Conservation (phyloP, 352 stramenopile genomes). For the Peronospora belbahrii region DNA sequence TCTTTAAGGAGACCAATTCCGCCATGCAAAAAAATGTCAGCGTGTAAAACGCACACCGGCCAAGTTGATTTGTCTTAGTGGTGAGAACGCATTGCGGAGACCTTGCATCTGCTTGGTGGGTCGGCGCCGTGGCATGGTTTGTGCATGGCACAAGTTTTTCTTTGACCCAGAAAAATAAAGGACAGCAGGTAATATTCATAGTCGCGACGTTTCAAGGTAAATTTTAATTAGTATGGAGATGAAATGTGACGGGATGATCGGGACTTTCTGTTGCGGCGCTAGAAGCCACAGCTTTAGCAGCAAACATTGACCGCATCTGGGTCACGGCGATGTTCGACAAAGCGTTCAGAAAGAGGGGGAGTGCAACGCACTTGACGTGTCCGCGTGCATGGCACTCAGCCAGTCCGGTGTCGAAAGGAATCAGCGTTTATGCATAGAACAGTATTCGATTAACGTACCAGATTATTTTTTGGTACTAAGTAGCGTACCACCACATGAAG, state of each 20-base stretch:
- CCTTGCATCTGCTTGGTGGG: conserved; percentile 6
- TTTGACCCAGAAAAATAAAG: neutral
- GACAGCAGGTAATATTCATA: conserved; percentile 14
- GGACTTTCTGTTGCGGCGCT: conserved; percentile 14
- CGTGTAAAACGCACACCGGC: neutral
- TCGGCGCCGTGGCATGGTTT: conserved; percentile 4
- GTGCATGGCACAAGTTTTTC: neutral
- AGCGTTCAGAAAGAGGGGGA: no score
- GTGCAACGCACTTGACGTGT: no score
- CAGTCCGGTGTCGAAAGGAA: no score
- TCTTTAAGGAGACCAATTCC: neutral
- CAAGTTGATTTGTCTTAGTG: neutral
- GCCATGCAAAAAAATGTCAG: no score
- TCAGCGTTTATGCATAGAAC: no score
- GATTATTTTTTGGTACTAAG: no score
- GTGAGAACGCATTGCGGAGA: conserved; percentile 5
- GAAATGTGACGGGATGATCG: conserved; percentile 6
- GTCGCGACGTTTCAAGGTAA: conserved; percentile 18
- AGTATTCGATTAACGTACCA: no score
- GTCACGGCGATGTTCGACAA: neutral
- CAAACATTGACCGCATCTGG: conserved; percentile 11
- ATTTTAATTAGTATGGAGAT: conserved; percentile 9
- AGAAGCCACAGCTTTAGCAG: neutral
- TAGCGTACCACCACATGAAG: no score
- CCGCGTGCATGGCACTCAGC: no score